Percentiles rank a stretch among this genome's conserved stretches.
Conservation (phyloP, 257 asterid genomes). For the Linderniella brevidens region DNA sequence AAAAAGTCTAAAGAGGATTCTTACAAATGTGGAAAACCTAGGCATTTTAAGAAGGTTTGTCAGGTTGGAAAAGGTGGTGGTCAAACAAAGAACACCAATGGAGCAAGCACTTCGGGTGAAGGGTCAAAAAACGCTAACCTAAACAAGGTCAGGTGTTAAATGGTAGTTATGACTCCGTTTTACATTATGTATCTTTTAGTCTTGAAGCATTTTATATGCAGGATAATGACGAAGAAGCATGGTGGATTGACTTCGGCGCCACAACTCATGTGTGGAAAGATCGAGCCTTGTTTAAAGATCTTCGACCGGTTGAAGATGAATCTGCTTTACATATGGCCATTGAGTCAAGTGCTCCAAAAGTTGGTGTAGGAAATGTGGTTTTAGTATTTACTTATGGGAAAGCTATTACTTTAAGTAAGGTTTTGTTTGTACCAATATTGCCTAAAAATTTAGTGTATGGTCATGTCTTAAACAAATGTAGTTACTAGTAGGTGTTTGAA, state of each 20-base stretch:
- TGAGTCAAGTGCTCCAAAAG: no score
- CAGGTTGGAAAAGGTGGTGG: neutral
- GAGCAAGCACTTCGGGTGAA: no score
- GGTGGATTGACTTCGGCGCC: slow-evolving; percentile 5
- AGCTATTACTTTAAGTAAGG: neutral
- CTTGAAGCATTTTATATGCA: neutral
- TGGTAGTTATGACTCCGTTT: neutral
- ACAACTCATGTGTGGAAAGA: neutral
- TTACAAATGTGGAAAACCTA: neutral
- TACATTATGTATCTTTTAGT: neutral
- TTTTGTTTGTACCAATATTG: neutral
- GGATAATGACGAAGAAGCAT: neutral
- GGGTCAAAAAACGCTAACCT: neutral
- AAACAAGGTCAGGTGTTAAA: neutral
- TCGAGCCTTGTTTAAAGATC: neutral
- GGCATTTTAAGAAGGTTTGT: neutral
- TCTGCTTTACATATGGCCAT: neutral
- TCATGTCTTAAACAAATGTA: no score
- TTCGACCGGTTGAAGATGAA: neutral
- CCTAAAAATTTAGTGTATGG: neutral
- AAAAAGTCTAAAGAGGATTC: neutral
- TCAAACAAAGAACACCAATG: no score
- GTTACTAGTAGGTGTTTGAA: no score
- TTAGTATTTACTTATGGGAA: neutral
- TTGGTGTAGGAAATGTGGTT: no score